These are phyloP conservation scores for Leccinum fuscescens DNA, from an alignment of 1,284 basidiomycete genomes.

Conservation along the genomic window DNA sequence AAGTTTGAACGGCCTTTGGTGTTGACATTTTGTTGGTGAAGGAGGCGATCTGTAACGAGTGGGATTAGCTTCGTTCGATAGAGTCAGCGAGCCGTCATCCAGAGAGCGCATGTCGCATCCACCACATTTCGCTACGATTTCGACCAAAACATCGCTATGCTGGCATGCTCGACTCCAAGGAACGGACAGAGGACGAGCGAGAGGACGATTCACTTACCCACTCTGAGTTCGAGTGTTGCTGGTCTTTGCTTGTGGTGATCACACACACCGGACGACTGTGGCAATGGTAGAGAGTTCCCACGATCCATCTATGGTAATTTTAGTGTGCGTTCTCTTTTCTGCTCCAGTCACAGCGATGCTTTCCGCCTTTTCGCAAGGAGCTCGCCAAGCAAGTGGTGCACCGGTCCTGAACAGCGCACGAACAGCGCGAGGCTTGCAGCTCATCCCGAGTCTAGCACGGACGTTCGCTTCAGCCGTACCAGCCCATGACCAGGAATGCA, in stretches of 20 bases:
- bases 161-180: not conserved
- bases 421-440: not conserved
- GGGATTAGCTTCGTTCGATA: constrained; percentile 18
- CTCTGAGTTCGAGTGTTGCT: constrained; percentile 34
- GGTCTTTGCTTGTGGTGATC: constrained; percentile 17
- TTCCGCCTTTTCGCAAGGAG: constrained; percentile 15
- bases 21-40: constrained; percentile 60
- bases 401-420: not conserved
- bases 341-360: constrained; percentile 16
- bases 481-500: constrained; percentile 6
- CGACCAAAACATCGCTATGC: constrained; percentile 1
- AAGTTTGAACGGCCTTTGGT: constrained; percentile 90
- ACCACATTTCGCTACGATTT: constrained; percentile 28
- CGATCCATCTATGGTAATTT: constrained; percentile 28
- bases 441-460: constrained; percentile 4
- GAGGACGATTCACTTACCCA: constrained; percentile 38
- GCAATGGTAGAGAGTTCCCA: constrained; percentile 23
- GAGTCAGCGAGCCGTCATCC: constrained; percentile 36
- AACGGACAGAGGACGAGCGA: constrained; percentile 6
- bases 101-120: constrained; percentile 36
- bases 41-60: constrained; percentile 20
- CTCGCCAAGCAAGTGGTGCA: constrained; percentile 10
- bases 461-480: constrained; percentile 15
- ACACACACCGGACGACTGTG: not conserved
- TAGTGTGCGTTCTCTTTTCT: not conserved